Evolutionary conservation across 2,329 filamentous ascomycete genomes (phyloP), one percentile per base, ranked within the genome.

Genomic region (Aspergillus piperis): DNA sequence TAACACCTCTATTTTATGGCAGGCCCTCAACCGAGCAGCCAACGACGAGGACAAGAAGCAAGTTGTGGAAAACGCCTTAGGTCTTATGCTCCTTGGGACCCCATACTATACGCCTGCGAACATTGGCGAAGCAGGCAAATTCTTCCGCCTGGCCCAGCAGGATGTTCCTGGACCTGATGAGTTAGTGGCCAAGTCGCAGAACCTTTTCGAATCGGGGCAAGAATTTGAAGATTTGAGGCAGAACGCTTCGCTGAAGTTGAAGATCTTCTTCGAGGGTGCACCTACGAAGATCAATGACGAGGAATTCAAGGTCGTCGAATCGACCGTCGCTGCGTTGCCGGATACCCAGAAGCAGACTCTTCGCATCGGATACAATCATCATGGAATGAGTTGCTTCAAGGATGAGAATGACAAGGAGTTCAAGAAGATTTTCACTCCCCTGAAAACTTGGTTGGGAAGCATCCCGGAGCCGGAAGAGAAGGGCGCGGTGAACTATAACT

Each of bases 241-340:
- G 11, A 49, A 21, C 36, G 44, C 23, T 25, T 8, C 27, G 27
- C 7, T 30, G 7, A 17, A 32, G 8, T 11, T 56, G 19, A 36
- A 51, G 49, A 23, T 58, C 23, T 58, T 53, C 56, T 58, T 53
- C 39, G 56, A 51, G 17, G 56, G 56, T 47, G 36, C 56, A 5
- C 21, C 48, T 5, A 58, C 48, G 23, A 21, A 47, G 13, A 23
- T 53, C n/a, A 19, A 58, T 10, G 48, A 27, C 21, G 44, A 36
- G 30, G 39, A 47, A 5, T 27, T 48, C 41, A 56, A 56, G 27
- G 38, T 56, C 10, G 54, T 56, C 5, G 54, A 56, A 10, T 23
- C 23, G 27, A 25, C 27, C 27, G 27, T 30, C 7, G 27, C 8
- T 8, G 27, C 27, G 1, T 30, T 30, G 27, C 27, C 27, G 3